Evolutionary conservation across 306 rosid genomes (phyloP).

Genomic region (Arachis stenosperma): DNA sequence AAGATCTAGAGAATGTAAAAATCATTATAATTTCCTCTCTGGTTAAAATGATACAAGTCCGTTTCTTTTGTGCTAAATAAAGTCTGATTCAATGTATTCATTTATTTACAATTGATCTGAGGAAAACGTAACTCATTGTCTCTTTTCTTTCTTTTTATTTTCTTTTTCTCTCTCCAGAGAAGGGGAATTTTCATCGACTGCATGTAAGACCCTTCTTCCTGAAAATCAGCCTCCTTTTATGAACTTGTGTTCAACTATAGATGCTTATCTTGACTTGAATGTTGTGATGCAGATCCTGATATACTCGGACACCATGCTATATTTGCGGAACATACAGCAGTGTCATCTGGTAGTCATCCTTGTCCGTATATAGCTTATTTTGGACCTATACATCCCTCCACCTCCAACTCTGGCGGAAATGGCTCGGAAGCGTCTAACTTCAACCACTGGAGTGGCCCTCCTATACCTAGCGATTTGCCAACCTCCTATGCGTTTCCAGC

Average conservation of each 20-base stretch:
- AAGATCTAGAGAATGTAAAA: not conserved
- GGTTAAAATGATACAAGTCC: too few relatives aligned
- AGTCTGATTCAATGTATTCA: slow-evolving; percentile 2
- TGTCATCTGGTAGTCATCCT: slow-evolving; percentile 78
- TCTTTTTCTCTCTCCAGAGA: slow-evolving; percentile 65
- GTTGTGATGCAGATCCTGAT: slow-evolving; percentile 81
- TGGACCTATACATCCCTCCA: slow-evolving; percentile 90
- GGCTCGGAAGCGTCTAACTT: slow-evolving; percentile 80
- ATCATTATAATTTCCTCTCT: not conserved
- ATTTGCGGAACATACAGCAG: slow-evolving; percentile 76
- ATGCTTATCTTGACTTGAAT: slow-evolving; percentile 42
- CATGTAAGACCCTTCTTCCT: slow-evolving; percentile 68
- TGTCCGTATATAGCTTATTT: slow-evolving; percentile 91
- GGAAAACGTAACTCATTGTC: slow-evolving; percentile 37
- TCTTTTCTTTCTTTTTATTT: not conserved
- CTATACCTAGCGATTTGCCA: slow-evolving; percentile 73
- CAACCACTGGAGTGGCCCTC: slow-evolving; percentile 74
- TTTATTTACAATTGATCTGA: not conserved
- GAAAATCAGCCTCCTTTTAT: slow-evolving; percentile 31
- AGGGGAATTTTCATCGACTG: slow-evolving; percentile 75
- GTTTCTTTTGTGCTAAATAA: not conserved
- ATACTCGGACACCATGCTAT: slow-evolving; percentile 85
- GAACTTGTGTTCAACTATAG: slow-evolving; percentile 38
- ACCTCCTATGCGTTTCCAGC: slow-evolving; percentile 86
- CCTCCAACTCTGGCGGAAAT: slow-evolving; percentile 72